A percentile compares a stretch with the other conserved stretches of the same genome.
Conservation (phyloP, 257 asterid genomes). For the Capsicum chinense region DNA sequence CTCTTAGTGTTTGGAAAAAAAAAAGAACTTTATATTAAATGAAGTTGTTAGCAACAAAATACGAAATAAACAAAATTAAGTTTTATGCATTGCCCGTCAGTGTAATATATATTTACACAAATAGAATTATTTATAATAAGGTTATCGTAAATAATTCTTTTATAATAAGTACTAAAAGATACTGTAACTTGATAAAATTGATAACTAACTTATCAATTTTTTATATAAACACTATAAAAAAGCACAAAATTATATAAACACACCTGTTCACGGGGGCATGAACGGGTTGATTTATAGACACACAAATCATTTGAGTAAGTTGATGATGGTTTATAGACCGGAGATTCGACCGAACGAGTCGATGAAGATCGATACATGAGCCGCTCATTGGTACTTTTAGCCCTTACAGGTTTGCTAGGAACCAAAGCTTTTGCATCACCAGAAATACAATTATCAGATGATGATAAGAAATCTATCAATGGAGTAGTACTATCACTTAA, state of each 20-base stretch:
- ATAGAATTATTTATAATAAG: neutral
- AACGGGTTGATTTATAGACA: constrained; percentile 39
- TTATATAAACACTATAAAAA: too few relatives aligned
- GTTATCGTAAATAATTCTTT: neutral
- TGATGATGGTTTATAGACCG: constrained; percentile 40
- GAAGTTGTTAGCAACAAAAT: neutral
- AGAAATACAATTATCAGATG: constrained; percentile 19
- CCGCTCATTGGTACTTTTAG: constrained; percentile 35
- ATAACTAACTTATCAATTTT: neutral
- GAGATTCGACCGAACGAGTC: constrained; percentile 46
- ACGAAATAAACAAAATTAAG: neutral
- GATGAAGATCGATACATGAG: constrained; percentile 55
- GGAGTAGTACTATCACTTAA: constrained; percentile 53
- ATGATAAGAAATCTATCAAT: constrained; percentile 36
- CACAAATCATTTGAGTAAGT: constrained; percentile 35
- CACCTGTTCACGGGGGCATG: constrained; percentile 26
- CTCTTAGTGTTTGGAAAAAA: too few relatives aligned
- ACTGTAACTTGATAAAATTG: neutral
- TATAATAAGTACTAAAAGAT: neutral
- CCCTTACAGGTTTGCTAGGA: constrained; percentile 34
- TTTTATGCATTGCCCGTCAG: neutral
- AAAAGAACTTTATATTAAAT: neutral
- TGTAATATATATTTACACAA: neutral
- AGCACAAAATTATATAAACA: too few relatives aligned
- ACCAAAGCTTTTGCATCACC: constrained; percentile 34